Percentiles rank a stretch among this genome's conserved stretches.
phyloP scores from a whole-genome alignment of 2,329 filamentous ascomycete species.

The Claviceps sp. region DNA sequence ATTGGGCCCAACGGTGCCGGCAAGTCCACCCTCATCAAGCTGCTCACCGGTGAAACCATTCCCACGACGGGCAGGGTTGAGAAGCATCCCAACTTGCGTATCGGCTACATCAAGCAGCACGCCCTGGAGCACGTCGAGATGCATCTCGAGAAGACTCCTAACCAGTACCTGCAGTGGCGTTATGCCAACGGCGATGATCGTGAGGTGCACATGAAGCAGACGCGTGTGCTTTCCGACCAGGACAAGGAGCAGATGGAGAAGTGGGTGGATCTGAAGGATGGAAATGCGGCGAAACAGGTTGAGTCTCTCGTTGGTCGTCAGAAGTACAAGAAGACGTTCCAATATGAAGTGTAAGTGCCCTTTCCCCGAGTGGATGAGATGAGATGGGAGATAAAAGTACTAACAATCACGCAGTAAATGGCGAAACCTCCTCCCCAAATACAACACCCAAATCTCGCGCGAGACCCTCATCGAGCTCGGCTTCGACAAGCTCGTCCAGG shows the following conservation, averaged over 20 bases:
- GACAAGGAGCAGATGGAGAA: slow-evolving; percentile 90
- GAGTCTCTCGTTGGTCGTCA: slow-evolving; percentile 90
- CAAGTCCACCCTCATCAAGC: slow-evolving; percentile 96
- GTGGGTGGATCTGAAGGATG: slow-evolving; percentile 71
- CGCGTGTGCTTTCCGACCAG: slow-evolving; percentile 71
- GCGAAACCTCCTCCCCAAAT: slow-evolving; percentile 75
- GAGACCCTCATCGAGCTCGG: slow-evolving; percentile 79
- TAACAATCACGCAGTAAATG: slow-evolving; percentile 51
- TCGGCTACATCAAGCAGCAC: slow-evolving; percentile 99
- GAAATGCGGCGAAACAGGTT: slow-evolving; percentile 61
- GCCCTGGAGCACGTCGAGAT: slow-evolving; percentile 98
- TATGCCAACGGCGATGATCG: slow-evolving; percentile 95
- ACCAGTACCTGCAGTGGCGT: slow-evolving; percentile 97
- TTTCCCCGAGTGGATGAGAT: not conserved
- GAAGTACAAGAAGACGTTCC: slow-evolving; percentile 98
- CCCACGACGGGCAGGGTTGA: slow-evolving; percentile 78
- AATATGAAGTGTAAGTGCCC: slow-evolving; percentile 72
- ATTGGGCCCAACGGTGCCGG: slow-evolving; percentile 96
- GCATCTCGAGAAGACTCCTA: slow-evolving; percentile 98
- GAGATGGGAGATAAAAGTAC: not conserved
- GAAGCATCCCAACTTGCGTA: slow-evolving; percentile 97
- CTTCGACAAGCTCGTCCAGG: slow-evolving; percentile 87
- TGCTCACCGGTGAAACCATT: slow-evolving; percentile 84
- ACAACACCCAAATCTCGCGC: slow-evolving; percentile 84
- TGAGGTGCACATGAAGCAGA: slow-evolving; percentile 96